Conservation (phyloP, 2,329 filamentous ascomycete species). For the Cercospora berteroae region DNA sequence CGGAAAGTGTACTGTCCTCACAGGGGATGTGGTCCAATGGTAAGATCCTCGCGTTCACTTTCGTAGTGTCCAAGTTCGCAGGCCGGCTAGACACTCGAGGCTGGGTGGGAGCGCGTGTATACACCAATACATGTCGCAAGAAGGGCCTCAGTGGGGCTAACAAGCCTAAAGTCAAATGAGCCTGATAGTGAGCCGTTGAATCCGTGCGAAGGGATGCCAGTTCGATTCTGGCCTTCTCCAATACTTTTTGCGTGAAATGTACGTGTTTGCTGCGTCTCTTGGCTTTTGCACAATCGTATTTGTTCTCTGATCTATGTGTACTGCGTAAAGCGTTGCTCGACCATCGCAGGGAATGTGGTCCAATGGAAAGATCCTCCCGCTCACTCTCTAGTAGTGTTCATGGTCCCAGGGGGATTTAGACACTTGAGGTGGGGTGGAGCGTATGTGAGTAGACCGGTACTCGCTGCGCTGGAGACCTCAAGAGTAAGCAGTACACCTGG, state of each 20-base stretch:
- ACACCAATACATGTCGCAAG: neutral
- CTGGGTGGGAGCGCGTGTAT: neutral
- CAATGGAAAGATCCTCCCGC: constrained; percentile 9
- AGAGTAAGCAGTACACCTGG: neutral
- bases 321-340: no score
- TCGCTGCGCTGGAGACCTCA: neutral
- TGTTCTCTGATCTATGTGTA: no score
- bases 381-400: neutral
- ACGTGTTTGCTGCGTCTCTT: neutral
- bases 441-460: neutral
- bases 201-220: constrained; percentile 1
- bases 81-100: neutral
- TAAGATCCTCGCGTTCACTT: constrained; percentile 3
- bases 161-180: neutral
- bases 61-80: neutral
- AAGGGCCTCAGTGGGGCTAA: neutral
- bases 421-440: neutral
- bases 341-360: neutral
- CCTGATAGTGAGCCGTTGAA: neutral
- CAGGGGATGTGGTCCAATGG: constrained; percentile 4
- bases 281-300: neutral
- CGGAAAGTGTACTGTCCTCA: neutral
- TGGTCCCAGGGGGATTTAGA: no score
- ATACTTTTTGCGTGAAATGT: neutral
- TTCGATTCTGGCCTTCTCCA: constrained; percentile 9